A percentile compares a stretch with the other conserved stretches of the same genome.
phyloP scores from a whole-genome alignment of 495 filamentous ascomycete species.

The Bacidia rubella region DNA sequence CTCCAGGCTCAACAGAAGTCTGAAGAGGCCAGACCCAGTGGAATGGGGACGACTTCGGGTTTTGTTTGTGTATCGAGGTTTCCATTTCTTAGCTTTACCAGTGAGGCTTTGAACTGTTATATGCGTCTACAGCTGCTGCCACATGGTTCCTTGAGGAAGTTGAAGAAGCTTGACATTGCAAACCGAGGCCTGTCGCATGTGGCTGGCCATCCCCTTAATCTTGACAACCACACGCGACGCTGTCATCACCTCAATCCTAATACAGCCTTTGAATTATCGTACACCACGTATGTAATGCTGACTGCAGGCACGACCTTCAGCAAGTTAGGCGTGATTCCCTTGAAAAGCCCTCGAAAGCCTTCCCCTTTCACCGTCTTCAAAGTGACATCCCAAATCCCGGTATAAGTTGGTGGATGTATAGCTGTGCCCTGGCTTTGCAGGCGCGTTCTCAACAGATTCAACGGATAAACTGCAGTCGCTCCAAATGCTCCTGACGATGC shows the following conservation, averaged over 20 bases:
- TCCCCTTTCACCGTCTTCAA: constrained; percentile 70
- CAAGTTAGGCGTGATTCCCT: constrained; percentile 87
- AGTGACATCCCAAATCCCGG: constrained; percentile 74
- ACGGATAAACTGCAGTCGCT: constrained; percentile 83
- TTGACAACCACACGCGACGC: too few relatives aligned
- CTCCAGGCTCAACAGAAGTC: too few relatives aligned
- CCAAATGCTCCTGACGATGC: constrained; percentile 85
- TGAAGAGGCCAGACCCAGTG: too few relatives aligned
- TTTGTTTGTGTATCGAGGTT: too few relatives aligned
- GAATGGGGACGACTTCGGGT: too few relatives aligned
- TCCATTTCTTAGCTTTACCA: too few relatives aligned
- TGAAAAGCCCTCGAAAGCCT: constrained; percentile 79
- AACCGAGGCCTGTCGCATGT: too few relatives aligned
- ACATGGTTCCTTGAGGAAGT: too few relatives aligned
- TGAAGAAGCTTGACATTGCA: too few relatives aligned
- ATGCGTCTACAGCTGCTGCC: too few relatives aligned
- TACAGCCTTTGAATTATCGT: constrained; percentile 81
- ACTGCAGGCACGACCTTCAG: constrained; percentile 95
- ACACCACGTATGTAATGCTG: constrained; percentile 94
- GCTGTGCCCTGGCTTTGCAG: constrained; percentile 90
- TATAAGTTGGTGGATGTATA: constrained; percentile 83
- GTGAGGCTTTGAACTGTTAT: too few relatives aligned
- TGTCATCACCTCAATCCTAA: constrained; percentile 56
- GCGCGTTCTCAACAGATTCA: constrained; percentile 88
- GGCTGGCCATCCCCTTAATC: too few relatives aligned